Base-by-base conservation (phyloP, 2,329 filamentous ascomycete genomes). In the Claviceps sp. region DNA sequence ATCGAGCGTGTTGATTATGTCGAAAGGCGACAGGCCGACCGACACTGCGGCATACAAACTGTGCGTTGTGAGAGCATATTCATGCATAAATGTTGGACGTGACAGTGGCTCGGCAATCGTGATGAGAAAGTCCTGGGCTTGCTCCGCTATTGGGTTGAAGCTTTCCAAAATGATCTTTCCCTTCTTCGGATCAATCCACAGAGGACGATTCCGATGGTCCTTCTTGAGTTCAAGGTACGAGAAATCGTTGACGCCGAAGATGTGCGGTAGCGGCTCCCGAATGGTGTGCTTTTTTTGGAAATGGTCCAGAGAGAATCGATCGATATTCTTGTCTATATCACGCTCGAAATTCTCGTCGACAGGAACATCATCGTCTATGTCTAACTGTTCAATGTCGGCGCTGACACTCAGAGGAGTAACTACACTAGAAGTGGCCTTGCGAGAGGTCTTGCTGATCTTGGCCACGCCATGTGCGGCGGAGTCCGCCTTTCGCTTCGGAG, bases 11-110 rank as follows among this genome's bases (percentile, higher is more conserved):
- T 84, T 84, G 60, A 97, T 88, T 57, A 97, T 96, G 66, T 97
- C 90, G 50, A 85, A 76, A 20, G 88, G 88, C 50, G 87, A 84
- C 54, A 97, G 72, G n/a, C 93, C 93, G 54, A 97, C 89, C 6
- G 89, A 95, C 4, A 97, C 88, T 42, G 93, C 93, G 34, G 93
- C 91, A 68, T 97, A 96, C 51, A 98, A 75, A 68, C 88, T 95
- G 69, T 97, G 90, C 24, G 86, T 83, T 2, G 89, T 96, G 61
- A 98, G 78, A 52, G 84, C 80, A 68, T 97, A 97, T 69, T 98
- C 91, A 72, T 97, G 93, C 57, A 97, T 80, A 63, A 89, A 91
- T 5, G 83, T 86, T 53, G 93, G 91, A 54, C 91, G 82, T 38
- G 90, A 96, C 54, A 91, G 75, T 18, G 91, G 93, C 70, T 98